Evolutionary conservation across 2,329 filamentous ascomycete genomes (phyloP), one percentile per base, ranked within the genome.

Genomic region (Alternaria tenuissima): DNA sequence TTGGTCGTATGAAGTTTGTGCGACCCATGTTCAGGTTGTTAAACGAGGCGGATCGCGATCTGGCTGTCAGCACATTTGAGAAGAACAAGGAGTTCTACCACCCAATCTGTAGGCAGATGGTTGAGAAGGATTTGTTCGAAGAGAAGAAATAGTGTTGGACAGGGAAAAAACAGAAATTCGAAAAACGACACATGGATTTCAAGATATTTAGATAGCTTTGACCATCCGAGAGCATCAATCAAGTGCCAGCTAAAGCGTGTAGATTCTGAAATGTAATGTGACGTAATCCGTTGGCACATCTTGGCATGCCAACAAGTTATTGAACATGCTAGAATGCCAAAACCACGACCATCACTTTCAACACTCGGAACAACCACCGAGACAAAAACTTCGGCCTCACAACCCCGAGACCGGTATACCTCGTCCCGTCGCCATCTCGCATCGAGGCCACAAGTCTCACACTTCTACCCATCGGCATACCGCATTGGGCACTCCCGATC

Each of bases 1-100:
- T 97, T 24, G 95, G 95, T 12, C 85, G 95, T 58, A 98, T 99
- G 95, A 98, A 98, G 86, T 98, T 94, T 79, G 94, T 98, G 60
- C 85, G 94, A 48, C 93, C 94, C 22, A 80, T 98, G 73, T 97
- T 90, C 81, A 86, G 90, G 62, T 86, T 87, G 51, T 81, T 99
- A 67, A 89, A 90, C 72, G 88, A 89, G 76, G 87, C 91, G 39
- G 90, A 97, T 80, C 83, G 87, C 47, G 82, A 88, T 26, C 79
- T 96, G 71, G 94, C 95, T 0, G 79, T 94, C 54, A 83, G 88
- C 76, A 96, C 94, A 0, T 97, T 97, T 80, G 87, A 91, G 80
- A 91, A 90, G 85, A 90, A 97, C 77, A 91, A 86, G 79, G 89
- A 93, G 64, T 98, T 98, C 75, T 99, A 98, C 76, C 94, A 98